Percentiles rank a stretch among this genome's conserved stretches.
Conservation (phyloP, 2,329 filamentous ascomycete species). For the Orbilia quercus region DNA sequence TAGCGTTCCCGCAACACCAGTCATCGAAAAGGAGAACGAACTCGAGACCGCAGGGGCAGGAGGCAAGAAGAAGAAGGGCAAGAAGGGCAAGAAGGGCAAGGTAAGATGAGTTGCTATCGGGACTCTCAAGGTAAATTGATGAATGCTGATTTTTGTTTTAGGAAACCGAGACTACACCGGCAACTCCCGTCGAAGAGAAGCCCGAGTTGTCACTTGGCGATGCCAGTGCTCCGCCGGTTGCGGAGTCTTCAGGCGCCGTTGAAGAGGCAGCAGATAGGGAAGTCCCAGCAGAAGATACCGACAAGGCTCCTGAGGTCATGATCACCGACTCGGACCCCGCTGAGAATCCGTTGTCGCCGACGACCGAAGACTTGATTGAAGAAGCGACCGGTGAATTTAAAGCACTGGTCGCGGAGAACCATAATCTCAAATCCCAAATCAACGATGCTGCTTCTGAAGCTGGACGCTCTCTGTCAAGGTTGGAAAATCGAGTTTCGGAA, state of each 20-base stretch:
- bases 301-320: constrained; percentile 30
- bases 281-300: constrained; percentile 4
- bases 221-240: constrained; percentile 18
- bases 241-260: constrained; percentile 12
- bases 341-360: constrained; percentile 11
- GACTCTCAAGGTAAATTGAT: background rate
- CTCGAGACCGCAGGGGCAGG: background rate
- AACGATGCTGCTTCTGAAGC: constrained; percentile 42
- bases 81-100: constrained; percentile 30
- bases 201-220: constrained; percentile 21
- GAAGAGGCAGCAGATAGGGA: constrained; percentile 10
- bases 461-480: constrained; percentile 44
- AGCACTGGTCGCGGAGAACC: constrained; percentile 43
- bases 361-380: constrained; percentile 30
- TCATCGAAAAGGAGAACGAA: constrained; percentile 23
- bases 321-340: constrained; percentile 22
- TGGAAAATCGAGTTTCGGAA: constrained; percentile 50
- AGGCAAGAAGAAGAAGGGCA: constrained; percentile 41
- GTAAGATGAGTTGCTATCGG: background rate
- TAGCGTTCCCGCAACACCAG: constrained; percentile 33
- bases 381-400: constrained; percentile 51
- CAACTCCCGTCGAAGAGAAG: constrained; percentile 45
- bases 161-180: constrained; percentile 31
- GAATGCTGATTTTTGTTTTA: constrained; percentile 14
- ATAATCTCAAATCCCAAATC: constrained; percentile 44